Evolutionary conservation across 495 filamentous ascomycete genomes (phyloP).

Genomic region (Astrothelium macrocarpum): DNA sequence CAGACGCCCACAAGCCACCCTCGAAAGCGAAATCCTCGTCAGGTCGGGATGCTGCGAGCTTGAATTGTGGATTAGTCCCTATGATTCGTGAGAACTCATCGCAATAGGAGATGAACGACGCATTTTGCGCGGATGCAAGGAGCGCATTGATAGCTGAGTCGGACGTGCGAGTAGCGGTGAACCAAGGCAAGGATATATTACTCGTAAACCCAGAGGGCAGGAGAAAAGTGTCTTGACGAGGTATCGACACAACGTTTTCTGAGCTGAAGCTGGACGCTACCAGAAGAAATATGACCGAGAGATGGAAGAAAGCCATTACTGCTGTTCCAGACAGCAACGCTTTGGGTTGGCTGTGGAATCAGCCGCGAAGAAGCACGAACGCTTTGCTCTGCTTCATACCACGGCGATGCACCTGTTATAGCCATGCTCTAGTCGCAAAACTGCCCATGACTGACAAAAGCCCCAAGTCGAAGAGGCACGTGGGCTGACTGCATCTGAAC

Average conservation of each 20-base stretch:
- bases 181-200: not conserved
- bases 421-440: too few species aligned
- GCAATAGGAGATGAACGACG: not conserved
- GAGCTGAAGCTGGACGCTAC: too few species aligned
- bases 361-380: too few species aligned
- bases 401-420: too few species aligned
- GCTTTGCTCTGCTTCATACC: too few species aligned
- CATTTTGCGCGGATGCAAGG: not conserved
- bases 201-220: conserved; percentile 4
- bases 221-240: conserved; percentile 4
- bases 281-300: too few species aligned
- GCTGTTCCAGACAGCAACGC: too few species aligned
- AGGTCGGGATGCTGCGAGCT: not conserved
- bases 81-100: not conserved
- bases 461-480: too few species aligned
- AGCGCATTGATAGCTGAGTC: not conserved
- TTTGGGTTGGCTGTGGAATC: too few species aligned
- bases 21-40: conserved; percentile 6
- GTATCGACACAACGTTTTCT: not conserved
- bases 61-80: not conserved
- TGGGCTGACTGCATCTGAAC: too few species aligned
- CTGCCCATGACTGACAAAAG: too few species aligned
- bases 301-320: too few species aligned
- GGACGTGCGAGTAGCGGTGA: conserved; percentile 3
- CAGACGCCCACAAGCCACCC: not conserved